These are phyloP conservation scores for Leccinum colubrinum DNA, from an alignment of 1,284 basidiomycete genomes.

Conservation along the genomic window DNA sequence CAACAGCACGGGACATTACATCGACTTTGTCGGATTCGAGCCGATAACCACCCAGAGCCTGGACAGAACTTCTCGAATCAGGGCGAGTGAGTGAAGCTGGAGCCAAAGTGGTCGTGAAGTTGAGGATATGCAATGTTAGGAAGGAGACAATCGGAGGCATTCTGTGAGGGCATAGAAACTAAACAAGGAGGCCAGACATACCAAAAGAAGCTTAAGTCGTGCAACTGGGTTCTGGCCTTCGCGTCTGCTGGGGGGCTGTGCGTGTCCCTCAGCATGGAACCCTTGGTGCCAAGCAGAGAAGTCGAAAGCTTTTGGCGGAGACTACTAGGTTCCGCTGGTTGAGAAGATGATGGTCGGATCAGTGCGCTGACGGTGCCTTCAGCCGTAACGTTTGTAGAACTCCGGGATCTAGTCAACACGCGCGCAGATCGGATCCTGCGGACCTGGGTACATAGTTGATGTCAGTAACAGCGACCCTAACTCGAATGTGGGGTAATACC, in stretches of 20 bases:
- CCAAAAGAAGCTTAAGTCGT: slow-evolving; percentile 86
- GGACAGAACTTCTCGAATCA: slow-evolving; percentile 25
- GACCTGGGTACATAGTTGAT: slow-evolving; percentile 34
- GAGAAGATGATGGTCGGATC: slow-evolving; percentile 16
- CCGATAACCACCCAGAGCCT: slow-evolving; percentile 26
- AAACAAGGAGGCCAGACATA: slow-evolving; percentile 35
- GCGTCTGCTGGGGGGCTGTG: slow-evolving; percentile 27
- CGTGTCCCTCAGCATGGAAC: slow-evolving; percentile 46
- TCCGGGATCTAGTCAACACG: slow-evolving; percentile 39
- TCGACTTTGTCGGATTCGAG: slow-evolving; percentile 55
- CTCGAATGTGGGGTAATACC: slow-evolving; percentile 3
- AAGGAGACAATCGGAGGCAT: slow-evolving; percentile 73
- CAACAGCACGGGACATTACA: slow-evolving; percentile 56
- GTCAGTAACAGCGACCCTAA: slow-evolving; percentile 18
- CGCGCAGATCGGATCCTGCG: slow-evolving; percentile 49
- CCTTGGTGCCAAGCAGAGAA: slow-evolving; percentile 65
- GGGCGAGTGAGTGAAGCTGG: slow-evolving; percentile 39
- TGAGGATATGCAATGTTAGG: slow-evolving; percentile 86
- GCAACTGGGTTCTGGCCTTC: slow-evolving; percentile 69
- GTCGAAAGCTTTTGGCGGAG: slow-evolving; percentile 47
- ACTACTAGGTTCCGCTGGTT: slow-evolving; percentile 21
- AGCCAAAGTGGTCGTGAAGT: slow-evolving; percentile 91
- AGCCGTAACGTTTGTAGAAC: slow-evolving; percentile 27
- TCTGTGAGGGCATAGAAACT: slow-evolving; percentile 7
- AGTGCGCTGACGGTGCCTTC: slow-evolving; percentile 35